Conservation (phyloP, 768 basidiomycete genomes). For the Gloeostereum incarnatum region DNA sequence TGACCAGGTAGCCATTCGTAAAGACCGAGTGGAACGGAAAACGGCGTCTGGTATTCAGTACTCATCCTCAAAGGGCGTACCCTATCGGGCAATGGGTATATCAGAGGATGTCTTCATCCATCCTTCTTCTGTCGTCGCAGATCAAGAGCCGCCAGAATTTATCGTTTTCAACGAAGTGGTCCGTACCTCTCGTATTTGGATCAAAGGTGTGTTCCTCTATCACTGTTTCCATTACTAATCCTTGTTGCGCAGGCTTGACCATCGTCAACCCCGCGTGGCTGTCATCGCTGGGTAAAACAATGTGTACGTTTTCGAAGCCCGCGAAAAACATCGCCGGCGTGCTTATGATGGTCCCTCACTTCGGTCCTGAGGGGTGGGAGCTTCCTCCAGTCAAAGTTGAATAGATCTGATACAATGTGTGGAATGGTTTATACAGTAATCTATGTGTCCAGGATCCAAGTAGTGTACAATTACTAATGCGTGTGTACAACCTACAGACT, state of each 20-base stretch:
- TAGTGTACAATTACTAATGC: too few relatives aligned
- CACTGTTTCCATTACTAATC: constrained; percentile 1
- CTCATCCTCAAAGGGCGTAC: constrained; percentile 67
- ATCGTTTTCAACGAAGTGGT: constrained; percentile 79
- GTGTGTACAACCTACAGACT: too few relatives aligned
- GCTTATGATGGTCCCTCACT: constrained; percentile 72
- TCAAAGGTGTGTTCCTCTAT: constrained; percentile 53
- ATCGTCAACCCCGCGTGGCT: constrained; percentile 86
- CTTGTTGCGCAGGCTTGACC: constrained; percentile 51
- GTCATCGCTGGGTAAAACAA: constrained; percentile 61
- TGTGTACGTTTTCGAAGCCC: constrained; percentile 89
- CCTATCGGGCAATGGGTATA: constrained; percentile 77
- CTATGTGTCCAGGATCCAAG: too few relatives aligned
- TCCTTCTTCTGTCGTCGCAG: constrained; percentile 74
- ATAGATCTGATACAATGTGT: too few relatives aligned
- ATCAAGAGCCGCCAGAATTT: constrained; percentile 72
- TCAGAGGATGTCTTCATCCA: constrained; percentile 88
- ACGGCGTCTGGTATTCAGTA: constrained; percentile 55
- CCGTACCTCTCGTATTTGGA: constrained; percentile 61
- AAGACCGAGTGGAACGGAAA: constrained; percentile 63
- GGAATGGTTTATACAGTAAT: too few relatives aligned
- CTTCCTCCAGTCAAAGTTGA: constrained; percentile 60
- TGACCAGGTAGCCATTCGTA: constrained; percentile 90
- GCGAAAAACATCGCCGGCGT: constrained; percentile 57
- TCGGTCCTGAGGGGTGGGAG: constrained; percentile 83